These are phyloP conservation scores for Fusarium sp. DNA, from an alignment of 2,329 filamentous ascomycete genomes.

Conservation along the genomic window DNA sequence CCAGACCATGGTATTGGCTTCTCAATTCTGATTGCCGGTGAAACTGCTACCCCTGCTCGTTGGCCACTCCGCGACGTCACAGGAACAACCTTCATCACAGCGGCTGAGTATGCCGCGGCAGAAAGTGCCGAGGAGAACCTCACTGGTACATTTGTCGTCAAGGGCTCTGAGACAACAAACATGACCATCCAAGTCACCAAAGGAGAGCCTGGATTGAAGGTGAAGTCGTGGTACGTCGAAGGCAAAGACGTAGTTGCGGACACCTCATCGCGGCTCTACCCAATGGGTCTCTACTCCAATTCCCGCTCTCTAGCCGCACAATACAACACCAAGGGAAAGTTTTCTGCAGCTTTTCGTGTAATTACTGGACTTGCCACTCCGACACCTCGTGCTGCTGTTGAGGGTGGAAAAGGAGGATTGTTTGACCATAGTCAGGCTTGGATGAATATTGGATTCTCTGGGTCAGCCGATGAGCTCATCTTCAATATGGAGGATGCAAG, in stretches of 20 bases:
- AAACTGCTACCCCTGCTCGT: conserved; percentile 23
- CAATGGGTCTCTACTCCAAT: not conserved
- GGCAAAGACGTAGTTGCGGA: not conserved
- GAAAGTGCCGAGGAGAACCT: conserved; percentile 34
- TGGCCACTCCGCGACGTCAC: conserved; percentile 29
- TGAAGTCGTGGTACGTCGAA: not conserved
- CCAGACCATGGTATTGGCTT: conserved; percentile 39
- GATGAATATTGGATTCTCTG: not conserved
- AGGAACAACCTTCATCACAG: conserved; percentile 31
- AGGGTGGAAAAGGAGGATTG: conserved; percentile 2
- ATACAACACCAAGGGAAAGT: not conserved
- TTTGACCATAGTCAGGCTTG: conserved; percentile 2
- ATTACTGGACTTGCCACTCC: not conserved
- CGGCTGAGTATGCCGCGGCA: conserved; percentile 31
- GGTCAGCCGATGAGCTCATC: conserved; percentile 4
- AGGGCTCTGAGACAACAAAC: conserved; percentile 16
- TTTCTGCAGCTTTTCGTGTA: not conserved
- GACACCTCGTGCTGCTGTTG: not conserved
- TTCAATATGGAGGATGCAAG: not conserved
- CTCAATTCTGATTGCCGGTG: conserved; percentile 42
- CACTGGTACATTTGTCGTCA: conserved; percentile 26
- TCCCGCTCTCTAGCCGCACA: not conserved
- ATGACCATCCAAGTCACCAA: conserved; percentile 30
- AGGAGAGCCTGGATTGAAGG: conserved; percentile 18
- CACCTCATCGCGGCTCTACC: not conserved